These are phyloP conservation scores for Nitzschia sp. DNA, from an alignment of 108 stramenopile species.

Conservation along the genomic window DNA sequence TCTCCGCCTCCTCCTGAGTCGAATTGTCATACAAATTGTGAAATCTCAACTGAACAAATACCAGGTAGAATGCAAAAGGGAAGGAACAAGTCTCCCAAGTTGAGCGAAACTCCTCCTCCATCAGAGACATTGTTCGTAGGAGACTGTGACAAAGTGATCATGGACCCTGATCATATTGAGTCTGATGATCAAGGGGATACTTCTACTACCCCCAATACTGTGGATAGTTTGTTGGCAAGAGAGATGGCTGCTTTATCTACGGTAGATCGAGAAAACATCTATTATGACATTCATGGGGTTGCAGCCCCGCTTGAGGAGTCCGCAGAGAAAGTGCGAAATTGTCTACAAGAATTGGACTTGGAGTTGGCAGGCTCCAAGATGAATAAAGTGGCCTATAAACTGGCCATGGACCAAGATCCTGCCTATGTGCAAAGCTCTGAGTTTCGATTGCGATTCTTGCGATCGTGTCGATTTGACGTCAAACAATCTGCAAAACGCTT, in stretches of 20 bases:
- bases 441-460: conserved; percentile 41
- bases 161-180: too few species aligned
- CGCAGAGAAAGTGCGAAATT: not conserved
- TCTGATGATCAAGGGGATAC: too few species aligned
- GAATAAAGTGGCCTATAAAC: not conserved
- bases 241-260: conserved; percentile 23
- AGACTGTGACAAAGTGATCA: too few species aligned
- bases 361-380: not conserved
- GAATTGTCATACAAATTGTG: too few species aligned
- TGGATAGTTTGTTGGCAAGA: conserved; percentile 20
- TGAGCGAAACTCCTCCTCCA: too few species aligned
- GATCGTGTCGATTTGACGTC: conserved; percentile 36
- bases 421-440: conserved; percentile 25
- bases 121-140: too few species aligned
- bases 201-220: not conserved
- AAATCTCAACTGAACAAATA: too few species aligned
- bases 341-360: not conserved
- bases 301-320: conserved; percentile 18
- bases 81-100: too few species aligned
- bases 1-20: too few species aligned
- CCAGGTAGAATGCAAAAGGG: too few species aligned
- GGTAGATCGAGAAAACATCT: conserved; percentile 22
- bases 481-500: conserved; percentile 24
- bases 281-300: conserved; percentile 38
- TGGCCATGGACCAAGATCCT: conserved; percentile 10